Percentiles rank a stretch among this genome's conserved stretches.
Conservation (phyloP, 208 protist genomes). For the Perkinsela sp. region DNA sequence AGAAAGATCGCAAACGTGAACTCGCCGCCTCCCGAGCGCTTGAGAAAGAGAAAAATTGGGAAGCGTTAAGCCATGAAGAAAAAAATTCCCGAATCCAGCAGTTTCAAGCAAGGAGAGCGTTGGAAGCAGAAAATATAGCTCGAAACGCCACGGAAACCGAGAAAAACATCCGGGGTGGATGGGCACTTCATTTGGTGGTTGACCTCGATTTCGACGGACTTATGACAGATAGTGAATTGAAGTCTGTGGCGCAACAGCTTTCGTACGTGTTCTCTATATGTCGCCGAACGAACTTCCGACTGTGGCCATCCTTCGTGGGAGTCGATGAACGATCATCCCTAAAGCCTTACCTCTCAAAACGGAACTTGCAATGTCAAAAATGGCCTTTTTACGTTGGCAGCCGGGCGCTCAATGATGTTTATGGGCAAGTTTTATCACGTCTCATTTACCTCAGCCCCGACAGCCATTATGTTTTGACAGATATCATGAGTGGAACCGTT, state of each 20-base stretch:
- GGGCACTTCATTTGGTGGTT: constrained; percentile 3
- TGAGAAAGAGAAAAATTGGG: constrained; percentile 5
- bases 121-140: constrained; percentile 3
- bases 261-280: constrained; percentile 2
- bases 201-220: constrained; percentile 6
- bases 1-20: constrained; percentile 2
- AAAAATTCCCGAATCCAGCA: constrained; percentile 1
- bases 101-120: background rate
- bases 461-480: background rate
- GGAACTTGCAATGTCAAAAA: background rate
- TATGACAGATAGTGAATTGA: constrained; percentile 6
- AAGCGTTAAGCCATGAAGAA: constrained; percentile 4
- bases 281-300: constrained; percentile 1
- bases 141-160: background rate
- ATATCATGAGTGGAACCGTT: background rate
- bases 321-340: background rate
- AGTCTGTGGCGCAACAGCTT: constrained; percentile 5
- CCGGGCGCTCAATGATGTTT: background rate
- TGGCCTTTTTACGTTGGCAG: background rate
- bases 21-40: background rate
- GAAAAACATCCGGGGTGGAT: background rate
- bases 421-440: background rate
- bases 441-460: background rate
- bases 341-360: background rate
- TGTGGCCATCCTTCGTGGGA: constrained; percentile 4